Percentiles rank a stretch among this genome's conserved stretches.
Conservation (phyloP, 495 filamentous ascomycete species). For the Penicillium tannophilum region DNA sequence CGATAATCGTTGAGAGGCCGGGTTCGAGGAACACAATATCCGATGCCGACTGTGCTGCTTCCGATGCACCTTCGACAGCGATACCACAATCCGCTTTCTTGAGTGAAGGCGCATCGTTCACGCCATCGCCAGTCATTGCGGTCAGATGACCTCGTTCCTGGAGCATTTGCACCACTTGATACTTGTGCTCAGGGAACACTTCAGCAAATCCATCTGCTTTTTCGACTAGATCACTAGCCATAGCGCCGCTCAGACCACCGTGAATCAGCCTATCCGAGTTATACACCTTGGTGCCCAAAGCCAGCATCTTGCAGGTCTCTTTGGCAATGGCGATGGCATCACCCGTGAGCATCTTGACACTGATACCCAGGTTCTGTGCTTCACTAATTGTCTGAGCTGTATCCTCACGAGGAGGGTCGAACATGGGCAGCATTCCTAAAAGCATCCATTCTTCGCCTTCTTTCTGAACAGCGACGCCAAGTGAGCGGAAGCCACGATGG, state of each 20-base stretch:
- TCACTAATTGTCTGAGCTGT: conserved; percentile 75
- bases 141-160: conserved; percentile 96
- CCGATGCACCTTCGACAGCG: conserved; percentile 72
- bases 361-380: conserved; percentile 70
- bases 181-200: conserved; percentile 98
- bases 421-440: conserved; percentile 74
- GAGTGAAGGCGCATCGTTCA: conserved; percentile 93
- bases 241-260: conserved; percentile 67
- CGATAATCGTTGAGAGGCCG: conserved; percentile 72
- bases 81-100: conserved; percentile 89
- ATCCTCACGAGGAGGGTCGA: conserved; percentile 74
- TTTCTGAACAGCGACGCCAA: conserved; percentile 69
- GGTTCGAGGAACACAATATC: conserved; percentile 78
- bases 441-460: conserved; percentile 65
- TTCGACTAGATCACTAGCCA: conserved; percentile 70
- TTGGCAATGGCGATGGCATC: conserved; percentile 76
- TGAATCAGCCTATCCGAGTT: conserved; percentile 72
- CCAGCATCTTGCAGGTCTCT: conserved; percentile 77
- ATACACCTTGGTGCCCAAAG: conserved; percentile 74
- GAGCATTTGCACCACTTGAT: conserved; percentile 94
- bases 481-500: conserved; percentile 72
- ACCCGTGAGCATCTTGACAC: conserved; percentile 76
- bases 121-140: conserved; percentile 98
- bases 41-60: conserved; percentile 72
- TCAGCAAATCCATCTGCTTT: conserved; percentile 77